Base-by-base conservation (phyloP, 2,329 filamentous ascomycete genomes). In the Stromatinia cepivora region DNA sequence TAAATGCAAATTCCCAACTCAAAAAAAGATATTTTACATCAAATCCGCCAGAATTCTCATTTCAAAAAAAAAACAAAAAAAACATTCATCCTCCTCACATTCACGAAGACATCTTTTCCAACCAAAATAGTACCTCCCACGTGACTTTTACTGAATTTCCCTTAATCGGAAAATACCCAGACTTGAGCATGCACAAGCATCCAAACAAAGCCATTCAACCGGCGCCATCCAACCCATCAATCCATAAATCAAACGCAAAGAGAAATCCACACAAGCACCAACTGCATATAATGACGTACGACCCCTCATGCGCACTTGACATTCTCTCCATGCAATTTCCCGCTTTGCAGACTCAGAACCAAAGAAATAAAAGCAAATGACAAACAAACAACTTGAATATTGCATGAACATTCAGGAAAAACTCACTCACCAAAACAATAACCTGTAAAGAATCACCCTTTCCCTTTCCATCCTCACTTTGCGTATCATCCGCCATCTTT, bases 381-480 rank as follows among this genome's bases (percentile, higher is more conserved):
- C 15, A 34, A 50, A 9, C 39, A 31, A 34, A 15, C 17, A 25
- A 20, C 8, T 25, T 9, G 13, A 62, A 45, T 5, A 45, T 62
- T 34, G 15, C 34, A 62, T 7, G 9, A 25, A 42, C 17, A 63
- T 13, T 36, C 48, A 57, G 34, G 34, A 13, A 52, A 42, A 54
- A 13, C 31, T 36, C 31, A 85, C 89, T 83, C 82, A 93, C 90
- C 82, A 93, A 80, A 70, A 93, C 84, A 81, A 92, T 92, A 59
- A 93, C 88, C 80, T 93, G 90, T 80, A 93, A 81, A 53, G 59
- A 50, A 9, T 31, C 25, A 20, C 17, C 45, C 5, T 20, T 45
- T n/a, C 20, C 17, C 87, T 86, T 78, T 87, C 84, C 69, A 46
- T 31, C 17, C 6, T 46, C 25, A 28, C 13, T 31, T 25, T 61